Conservation (phyloP, 495 filamentous ascomycete species). For the Cryomyces minteri region DNA sequence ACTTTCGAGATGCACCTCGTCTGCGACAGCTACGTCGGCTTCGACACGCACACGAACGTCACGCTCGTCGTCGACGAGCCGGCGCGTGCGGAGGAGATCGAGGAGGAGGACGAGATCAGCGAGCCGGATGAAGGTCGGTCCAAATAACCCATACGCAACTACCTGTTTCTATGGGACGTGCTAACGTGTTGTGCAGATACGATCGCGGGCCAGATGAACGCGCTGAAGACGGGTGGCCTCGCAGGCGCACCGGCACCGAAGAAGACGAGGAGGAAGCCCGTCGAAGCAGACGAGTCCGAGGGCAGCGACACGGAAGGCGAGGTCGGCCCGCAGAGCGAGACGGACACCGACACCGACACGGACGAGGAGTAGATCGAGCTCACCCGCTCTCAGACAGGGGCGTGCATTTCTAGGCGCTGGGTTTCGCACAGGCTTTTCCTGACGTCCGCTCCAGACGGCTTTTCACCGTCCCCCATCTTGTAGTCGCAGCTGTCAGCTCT, state of each 20-base stretch:
- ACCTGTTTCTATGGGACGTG: not conserved
- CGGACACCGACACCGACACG: constrained; percentile 70
- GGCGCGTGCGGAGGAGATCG: constrained; percentile 61
- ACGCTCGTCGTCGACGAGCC: constrained; percentile 79
- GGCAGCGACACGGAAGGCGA: constrained; percentile 29
- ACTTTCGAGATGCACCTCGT: constrained; percentile 81
- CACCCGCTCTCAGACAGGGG: no score
- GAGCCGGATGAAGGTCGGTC: constrained; percentile 89
- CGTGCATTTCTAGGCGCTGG: no score
- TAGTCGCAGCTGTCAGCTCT: no score
- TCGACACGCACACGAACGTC: constrained; percentile 78
- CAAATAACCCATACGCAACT: not conserved
- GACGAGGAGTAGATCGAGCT: constrained; percentile 13
- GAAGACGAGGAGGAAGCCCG: not conserved
- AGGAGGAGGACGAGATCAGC: constrained; percentile 82
- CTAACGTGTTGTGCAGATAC: constrained; percentile 45
- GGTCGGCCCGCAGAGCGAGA: constrained; percentile 27
- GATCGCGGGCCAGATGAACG: constrained; percentile 85
- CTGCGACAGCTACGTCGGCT: constrained; percentile 85
- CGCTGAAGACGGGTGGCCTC: constrained; percentile 35
- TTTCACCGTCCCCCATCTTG: no score
- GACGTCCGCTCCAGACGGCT: no score
- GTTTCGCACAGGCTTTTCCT: no score
- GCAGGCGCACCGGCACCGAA: constrained; percentile 29
- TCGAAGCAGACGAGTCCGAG: constrained; percentile 25